A percentile compares a stretch with the other conserved stretches of the same genome.
Evolutionary conservation across 2,329 filamentous ascomycete species (phyloP).

Genomic region (Sporothrix euskadiensis): DNA sequence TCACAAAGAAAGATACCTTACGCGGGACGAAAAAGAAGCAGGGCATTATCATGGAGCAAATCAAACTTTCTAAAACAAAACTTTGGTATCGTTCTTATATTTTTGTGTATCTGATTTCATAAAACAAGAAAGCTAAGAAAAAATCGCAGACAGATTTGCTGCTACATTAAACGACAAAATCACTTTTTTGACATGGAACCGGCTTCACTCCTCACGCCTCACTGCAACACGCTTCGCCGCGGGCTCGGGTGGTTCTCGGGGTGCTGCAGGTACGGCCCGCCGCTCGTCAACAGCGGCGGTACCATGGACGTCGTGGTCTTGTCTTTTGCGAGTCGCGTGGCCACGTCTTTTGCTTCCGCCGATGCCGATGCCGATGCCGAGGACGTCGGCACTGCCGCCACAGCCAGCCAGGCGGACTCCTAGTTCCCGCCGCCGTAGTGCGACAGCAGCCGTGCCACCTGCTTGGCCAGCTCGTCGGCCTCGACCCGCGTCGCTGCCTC

Average conservation of each 20-base stretch:
- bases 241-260: slow-evolving; percentile 14
- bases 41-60: background rate
- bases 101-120: background rate
- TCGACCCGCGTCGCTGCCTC: slow-evolving; percentile 88
- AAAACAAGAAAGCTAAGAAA: background rate
- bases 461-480: slow-evolving; percentile 84
- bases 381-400: background rate
- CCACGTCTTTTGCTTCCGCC: background rate
- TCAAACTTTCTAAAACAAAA: background rate
- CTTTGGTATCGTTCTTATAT: background rate
- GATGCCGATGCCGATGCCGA: no score
- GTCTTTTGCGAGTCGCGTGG: background rate
- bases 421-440: slow-evolving; percentile 48
- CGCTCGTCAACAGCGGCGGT: slow-evolving; percentile 26
- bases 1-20: slow-evolving; percentile 7
- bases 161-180: background rate
- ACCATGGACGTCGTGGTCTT: slow-evolving; percentile 9
- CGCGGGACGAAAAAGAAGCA: background rate
- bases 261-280: slow-evolving; percentile 8
- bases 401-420: slow-evolving; percentile 1
- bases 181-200: background rate
- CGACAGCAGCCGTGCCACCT: slow-evolving; percentile 75
- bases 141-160: background rate
- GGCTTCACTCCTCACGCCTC: background rate
- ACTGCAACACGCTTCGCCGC: background rate